Base-by-base conservation (phyloP, 2,329 filamentous ascomycete species). In the Dactylellina leptospora region DNA sequence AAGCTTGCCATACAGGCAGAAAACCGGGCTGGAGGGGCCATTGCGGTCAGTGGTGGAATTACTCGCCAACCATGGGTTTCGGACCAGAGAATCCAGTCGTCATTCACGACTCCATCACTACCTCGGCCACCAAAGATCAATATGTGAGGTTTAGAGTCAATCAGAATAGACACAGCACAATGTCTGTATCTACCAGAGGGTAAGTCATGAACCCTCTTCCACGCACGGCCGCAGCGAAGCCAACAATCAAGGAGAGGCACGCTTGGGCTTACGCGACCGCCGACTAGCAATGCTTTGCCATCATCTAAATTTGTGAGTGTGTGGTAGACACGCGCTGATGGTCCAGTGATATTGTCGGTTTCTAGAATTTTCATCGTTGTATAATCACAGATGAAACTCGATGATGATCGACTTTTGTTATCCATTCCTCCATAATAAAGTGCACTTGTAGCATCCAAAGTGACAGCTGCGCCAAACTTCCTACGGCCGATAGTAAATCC, bases 201-300 rank as follows among this genome's bases (percentile, higher is more conserved):
- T n/a, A 96, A 82, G 75, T 86, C 84, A 68, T 88, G 83, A 11
- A 86, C 84, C 74, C 82, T 83, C 66, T 83, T 82, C 92, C 92
- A 96, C 11, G 77, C 78, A 27, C 82, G 82, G 54, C 84, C 84
- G 56, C 85, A 83, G 74, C 88, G 86, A 1, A 92, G 75, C 91
- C 91, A 97, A 75, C 90, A 92, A 78, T 95, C 90, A 33, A 82
- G 82, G 42, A 91, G 81, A 1, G 87, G 87, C 27, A 83, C 84
- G 10, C 87, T 83, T 3, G 93, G 92, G 5, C 91, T 93, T n/a
- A 85, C 83, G 69, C 93, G 85, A 3, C 93, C 93, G 22, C 93
- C 93, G 27, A 86, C 84, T 48, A 96, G 82, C 9, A 97, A 80
- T 69, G 84, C 84, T 13, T 85, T 85, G 20, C 80, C 79, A 30